Evolutionary conservation across 345 rosid genomes (phyloP), one percentile per base, ranked within the genome.

Genomic region (Lepidium sativum): DNA sequence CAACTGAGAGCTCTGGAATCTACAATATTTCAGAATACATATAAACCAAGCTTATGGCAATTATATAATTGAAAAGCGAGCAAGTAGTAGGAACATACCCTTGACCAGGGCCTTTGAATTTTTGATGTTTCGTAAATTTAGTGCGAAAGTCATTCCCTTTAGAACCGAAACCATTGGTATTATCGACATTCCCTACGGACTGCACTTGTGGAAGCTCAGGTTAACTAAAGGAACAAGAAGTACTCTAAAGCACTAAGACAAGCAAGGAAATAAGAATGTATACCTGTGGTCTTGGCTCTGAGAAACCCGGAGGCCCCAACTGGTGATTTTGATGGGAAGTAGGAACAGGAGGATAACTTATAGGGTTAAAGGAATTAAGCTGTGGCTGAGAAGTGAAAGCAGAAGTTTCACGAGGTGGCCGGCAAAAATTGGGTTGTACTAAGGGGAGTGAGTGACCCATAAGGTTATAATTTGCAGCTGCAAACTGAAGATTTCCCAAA

Each of bases 1-100:
- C 60, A 65, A 70, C 54, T 80, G 87, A 49, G 89, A 68, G 32
- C 78, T 83, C 58, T 84, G 80, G 65, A 69, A 71, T 70, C 97
- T 80, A 76, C 75, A 80, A 12, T 59, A 67, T 18, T 54, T 35
- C 45, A 73, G 63, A 31, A 53, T 47, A 69, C 40, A 27, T 53
- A 69, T 18, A 40, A 72, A 71, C 21, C 50, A 71, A 65, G 48
- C 59, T 15, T 27, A 10, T 12, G 58, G 12, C 49, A 18, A 47
- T 48, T 47, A 62, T 42, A 44, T 16, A 32, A 10, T 6, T 18
- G 9, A 34, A 29, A 33, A 16, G 62, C 12, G 29, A 25, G 51
- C 9, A 70, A 23, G 41, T 14, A 10, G 55, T 29, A 63, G 43
- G 42, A 47, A 74, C 80, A 20, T 51, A 81, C 92, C 88, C 83